These are phyloP conservation scores for Dothistroma pini DNA, from an alignment of 2,329 filamentous ascomycete genomes.

Conservation along the genomic window DNA sequence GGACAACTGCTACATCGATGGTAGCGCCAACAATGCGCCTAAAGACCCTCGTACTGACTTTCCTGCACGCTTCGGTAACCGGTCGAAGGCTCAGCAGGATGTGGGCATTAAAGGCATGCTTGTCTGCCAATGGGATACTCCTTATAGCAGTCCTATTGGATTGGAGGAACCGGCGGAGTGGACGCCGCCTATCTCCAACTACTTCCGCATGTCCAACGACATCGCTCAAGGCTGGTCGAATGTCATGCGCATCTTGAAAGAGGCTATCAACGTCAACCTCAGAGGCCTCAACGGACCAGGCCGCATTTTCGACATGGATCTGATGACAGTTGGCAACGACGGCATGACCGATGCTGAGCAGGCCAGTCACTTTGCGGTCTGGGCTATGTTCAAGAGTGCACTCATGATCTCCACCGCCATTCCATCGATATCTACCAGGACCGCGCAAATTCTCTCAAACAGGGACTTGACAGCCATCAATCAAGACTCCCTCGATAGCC, in stretches of 20 bases:
- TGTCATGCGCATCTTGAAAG: slow-evolving; percentile 30
- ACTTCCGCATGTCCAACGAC: slow-evolving; percentile 33
- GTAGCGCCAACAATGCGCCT: slow-evolving; percentile 24
- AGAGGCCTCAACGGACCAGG: slow-evolving; percentile 28
- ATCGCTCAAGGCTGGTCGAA: slow-evolving; percentile 31
- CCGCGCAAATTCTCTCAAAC: slow-evolving; percentile 41
- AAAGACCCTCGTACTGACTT: slow-evolving; percentile 32
- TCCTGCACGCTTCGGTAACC: slow-evolving; percentile 24
- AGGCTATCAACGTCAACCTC: slow-evolving; percentile 30
- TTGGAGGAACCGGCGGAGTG: slow-evolving; percentile 32
- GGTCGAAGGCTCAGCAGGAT: slow-evolving; percentile 26
- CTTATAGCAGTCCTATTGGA: slow-evolving; percentile 25
- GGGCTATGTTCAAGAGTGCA: slow-evolving; percentile 31
- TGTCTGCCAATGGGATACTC: slow-evolving; percentile 22
- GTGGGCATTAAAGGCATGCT: slow-evolving; percentile 32
- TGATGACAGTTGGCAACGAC: slow-evolving; percentile 30
- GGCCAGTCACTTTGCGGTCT: slow-evolving; percentile 30
- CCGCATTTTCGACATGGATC: slow-evolving; percentile 29
- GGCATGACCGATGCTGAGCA: slow-evolving; percentile 32
- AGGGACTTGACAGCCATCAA: slow-evolving; percentile 56
- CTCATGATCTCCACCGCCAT: slow-evolving; percentile 27
- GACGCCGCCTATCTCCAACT: slow-evolving; percentile 31
- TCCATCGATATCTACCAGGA: slow-evolving; percentile 19
- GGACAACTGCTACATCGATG: slow-evolving; percentile 33
- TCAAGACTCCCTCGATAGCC: slow-evolving; percentile 52